A percentile compares a stretch with the other conserved stretches of the same genome.
Evolutionary conservation across 148 eudicot genomes (phyloP).

Genomic region (Cornus florida): DNA sequence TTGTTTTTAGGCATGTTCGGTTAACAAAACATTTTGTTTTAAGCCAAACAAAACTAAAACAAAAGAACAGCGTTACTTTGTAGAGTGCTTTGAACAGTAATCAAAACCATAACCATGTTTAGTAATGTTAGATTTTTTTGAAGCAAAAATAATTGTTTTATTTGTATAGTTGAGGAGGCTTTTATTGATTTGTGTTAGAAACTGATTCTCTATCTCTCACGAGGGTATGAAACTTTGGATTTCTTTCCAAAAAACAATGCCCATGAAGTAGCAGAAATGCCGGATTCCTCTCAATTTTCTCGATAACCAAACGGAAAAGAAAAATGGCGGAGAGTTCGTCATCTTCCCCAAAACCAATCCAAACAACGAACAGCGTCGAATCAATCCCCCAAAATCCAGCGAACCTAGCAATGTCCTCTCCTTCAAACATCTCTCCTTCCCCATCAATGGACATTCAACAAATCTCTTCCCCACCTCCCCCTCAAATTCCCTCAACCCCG

Average conservation of each 20-base stretch:
- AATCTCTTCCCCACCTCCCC: constrained; percentile 42
- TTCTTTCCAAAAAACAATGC: background rate
- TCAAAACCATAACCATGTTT: no score
- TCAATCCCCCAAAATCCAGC: constrained; percentile 27
- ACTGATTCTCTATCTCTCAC: no score
- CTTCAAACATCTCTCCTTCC: constrained; percentile 48
- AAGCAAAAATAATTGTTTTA: no score
- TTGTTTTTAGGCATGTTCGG: no score
- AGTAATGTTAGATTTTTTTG: no score
- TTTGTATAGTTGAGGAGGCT: no score
- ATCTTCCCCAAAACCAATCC: constrained; percentile 45
- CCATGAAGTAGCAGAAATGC: background rate
- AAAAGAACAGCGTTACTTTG: no score
- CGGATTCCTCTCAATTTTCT: background rate
- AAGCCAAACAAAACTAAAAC: no score
- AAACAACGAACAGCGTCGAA: constrained; percentile 42
- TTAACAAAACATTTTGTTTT: no score
- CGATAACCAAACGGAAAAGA: background rate
- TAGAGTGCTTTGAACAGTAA: no score
- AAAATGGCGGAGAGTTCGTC: constrained; percentile 48
- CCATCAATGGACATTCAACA: constrained; percentile 47
- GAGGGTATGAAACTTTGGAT: no score
- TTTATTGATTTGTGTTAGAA: no score
- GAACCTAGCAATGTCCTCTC: constrained; percentile 29
- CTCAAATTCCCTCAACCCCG: constrained; percentile 31